Conservation (phyloP, 2,329 filamentous ascomycete genomes). For the Aspergillus brasiliensis region DNA sequence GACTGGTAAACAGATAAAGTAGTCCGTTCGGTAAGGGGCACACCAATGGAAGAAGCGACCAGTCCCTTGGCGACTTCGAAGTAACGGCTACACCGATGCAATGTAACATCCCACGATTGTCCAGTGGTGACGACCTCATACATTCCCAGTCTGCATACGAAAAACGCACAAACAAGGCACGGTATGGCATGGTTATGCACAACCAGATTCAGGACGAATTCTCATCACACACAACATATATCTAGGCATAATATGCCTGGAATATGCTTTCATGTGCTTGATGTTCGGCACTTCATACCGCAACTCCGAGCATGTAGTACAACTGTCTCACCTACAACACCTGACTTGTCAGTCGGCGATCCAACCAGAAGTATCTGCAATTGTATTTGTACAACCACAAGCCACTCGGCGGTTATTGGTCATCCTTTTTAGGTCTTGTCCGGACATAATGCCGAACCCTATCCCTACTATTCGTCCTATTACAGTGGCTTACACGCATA, state of each 20-base stretch:
- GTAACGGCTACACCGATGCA: background rate
- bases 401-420: background rate
- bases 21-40: background rate
- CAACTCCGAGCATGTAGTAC: background rate
- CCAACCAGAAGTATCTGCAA: background rate
- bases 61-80: background rate
- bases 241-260: background rate
- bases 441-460: background rate
- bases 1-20: background rate
- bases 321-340: background rate
- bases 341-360: slow-evolving; percentile 1
- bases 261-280: background rate
- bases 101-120: background rate
- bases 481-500: background rate
- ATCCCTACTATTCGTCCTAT: background rate
- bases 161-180: background rate
- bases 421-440: background rate
- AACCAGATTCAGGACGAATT: background rate
- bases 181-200: background rate
- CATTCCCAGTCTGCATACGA: background rate
- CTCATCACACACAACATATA: background rate
- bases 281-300: background rate
- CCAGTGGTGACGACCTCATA: background rate
- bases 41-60: background rate
- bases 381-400: background rate